phyloP scores from a whole-genome alignment of 2,329 filamentous ascomycete genomes.

The Tolypocladium album region DNA sequence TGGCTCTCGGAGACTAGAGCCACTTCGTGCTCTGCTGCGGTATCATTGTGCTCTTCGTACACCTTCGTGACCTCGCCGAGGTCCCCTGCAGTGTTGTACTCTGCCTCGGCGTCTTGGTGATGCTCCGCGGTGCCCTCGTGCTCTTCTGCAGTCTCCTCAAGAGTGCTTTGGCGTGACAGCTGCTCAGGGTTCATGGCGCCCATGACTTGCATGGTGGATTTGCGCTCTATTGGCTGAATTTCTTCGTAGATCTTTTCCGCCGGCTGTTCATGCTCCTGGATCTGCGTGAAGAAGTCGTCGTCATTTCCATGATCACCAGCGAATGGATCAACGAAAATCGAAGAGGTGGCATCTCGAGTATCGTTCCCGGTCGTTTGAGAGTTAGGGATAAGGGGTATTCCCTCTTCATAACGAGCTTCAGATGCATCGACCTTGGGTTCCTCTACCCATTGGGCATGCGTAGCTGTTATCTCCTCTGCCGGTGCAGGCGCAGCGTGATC shows the following conservation, averaged over 20 bases:
- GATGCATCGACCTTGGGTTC: slow-evolving; percentile 29
- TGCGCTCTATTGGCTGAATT: slow-evolving; percentile 42
- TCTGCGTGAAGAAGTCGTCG: slow-evolving; percentile 53
- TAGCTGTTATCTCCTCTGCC: slow-evolving; percentile 1
- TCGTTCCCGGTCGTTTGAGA: slow-evolving; percentile 4
- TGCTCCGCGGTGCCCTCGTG: background rate
- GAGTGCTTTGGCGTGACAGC: slow-evolving; percentile 16
- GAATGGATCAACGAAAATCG: slow-evolving; percentile 21
- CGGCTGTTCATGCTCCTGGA: slow-evolving; percentile 21
- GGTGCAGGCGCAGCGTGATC: slow-evolving; percentile 4
- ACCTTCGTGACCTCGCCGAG: background rate
- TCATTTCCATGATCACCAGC: slow-evolving; percentile 38
- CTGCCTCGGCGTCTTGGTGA: background rate
- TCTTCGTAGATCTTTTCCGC: slow-evolving; percentile 8
- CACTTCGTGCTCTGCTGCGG: slow-evolving; percentile 15
- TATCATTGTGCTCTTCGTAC: slow-evolving; percentile 12
- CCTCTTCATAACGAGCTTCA: slow-evolving; percentile 59
- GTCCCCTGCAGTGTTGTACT: background rate
- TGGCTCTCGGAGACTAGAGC: background rate
- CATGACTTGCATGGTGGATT: slow-evolving; percentile 60
- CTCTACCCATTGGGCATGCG: slow-evolving; percentile 25
- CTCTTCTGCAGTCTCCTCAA: slow-evolving; percentile 16
- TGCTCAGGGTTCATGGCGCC: slow-evolving; percentile 31
- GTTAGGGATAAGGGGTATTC: slow-evolving; percentile 49
- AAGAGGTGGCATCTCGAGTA: slow-evolving; percentile 6